phyloP scores from a whole-genome alignment of 139 green algal species.

The Diplosphaera chodatii region DNA sequence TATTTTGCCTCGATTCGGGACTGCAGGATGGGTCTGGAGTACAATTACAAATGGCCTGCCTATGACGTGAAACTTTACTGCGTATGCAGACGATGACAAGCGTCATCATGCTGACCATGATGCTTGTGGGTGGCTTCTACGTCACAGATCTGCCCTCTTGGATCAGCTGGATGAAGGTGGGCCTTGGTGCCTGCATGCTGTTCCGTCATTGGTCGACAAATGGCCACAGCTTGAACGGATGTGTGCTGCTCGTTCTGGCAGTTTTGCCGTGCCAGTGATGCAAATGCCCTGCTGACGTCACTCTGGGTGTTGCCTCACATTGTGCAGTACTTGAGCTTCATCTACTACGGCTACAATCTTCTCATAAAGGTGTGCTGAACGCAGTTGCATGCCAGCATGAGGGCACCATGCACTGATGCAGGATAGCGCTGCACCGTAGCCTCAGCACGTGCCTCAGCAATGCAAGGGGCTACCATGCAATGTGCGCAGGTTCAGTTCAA shows the following conservation, averaged over 20 bases:
- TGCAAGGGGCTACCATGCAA: too few relatives aligned
- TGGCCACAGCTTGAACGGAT: too few relatives aligned
- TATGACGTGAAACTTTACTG: not conserved
- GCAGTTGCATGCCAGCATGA: too few relatives aligned
- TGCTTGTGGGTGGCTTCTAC: conserved; percentile 58
- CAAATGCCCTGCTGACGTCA: too few relatives aligned
- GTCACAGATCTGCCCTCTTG: conserved; percentile 50
- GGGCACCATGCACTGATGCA: too few relatives aligned
- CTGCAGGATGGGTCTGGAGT: too few relatives aligned
- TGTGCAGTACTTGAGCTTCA: conserved; percentile 45
- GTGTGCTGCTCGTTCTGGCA: not conserved
- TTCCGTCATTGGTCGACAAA: too few relatives aligned
- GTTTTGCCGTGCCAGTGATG: not conserved
- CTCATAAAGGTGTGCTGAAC: conserved; percentile 19
- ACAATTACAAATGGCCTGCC: too few relatives aligned
- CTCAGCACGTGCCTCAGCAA: not conserved
- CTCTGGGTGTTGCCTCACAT: too few relatives aligned
- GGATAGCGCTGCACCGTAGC: too few relatives aligned
- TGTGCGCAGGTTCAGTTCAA: conserved; percentile 35
- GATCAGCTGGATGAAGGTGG: conserved; percentile 56
- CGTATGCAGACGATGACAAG: conserved; percentile 41
- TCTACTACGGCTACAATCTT: conserved; percentile 66
- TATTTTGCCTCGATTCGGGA: too few relatives aligned
- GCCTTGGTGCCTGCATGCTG: not conserved
- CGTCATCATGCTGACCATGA: conserved; percentile 53